phyloP scores from a whole-genome alignment of 108 stramenopile genomes.

The Nannochloropsis salina region DNA sequence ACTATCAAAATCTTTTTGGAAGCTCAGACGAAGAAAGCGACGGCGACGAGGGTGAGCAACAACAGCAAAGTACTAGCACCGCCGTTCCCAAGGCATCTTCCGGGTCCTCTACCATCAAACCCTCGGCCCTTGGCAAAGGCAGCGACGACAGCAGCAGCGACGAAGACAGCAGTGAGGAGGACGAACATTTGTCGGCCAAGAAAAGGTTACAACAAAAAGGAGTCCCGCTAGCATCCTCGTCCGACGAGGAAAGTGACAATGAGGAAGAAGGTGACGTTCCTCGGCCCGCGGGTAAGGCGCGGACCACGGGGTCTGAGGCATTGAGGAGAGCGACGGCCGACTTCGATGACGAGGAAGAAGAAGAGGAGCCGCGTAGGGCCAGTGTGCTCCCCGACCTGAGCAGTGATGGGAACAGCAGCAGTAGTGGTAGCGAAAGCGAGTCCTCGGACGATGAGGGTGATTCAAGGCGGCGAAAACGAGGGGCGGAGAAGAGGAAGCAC shows the following conservation, averaged over 20 bases:
- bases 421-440: constrained; percentile 5
- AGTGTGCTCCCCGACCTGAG: neutral
- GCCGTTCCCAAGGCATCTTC: neutral
- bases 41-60: neutral
- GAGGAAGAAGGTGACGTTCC: neutral
- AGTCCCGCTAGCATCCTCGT: neutral
- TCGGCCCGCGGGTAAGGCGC: neutral
- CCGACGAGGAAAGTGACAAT: neutral
- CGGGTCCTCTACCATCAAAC: neutral
- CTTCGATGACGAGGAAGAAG: constrained; percentile 15
- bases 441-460: neutral
- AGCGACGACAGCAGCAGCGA: neutral
- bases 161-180: constrained; percentile 2
- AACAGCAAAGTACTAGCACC: neutral
- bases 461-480: neutral
- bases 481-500: neutral
- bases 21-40: constrained; percentile 7
- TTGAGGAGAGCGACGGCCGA: constrained; percentile 11
- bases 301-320: neutral
- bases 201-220: neutral
- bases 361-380: neutral
- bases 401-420: constrained; percentile 19
- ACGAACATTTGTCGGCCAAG: constrained; percentile 9
- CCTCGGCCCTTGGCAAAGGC: neutral
- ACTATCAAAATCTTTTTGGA: neutral